Evolutionary conservation across 768 basidiomycete species (phyloP).

Genomic region (Lyophyllum decastes): DNA sequence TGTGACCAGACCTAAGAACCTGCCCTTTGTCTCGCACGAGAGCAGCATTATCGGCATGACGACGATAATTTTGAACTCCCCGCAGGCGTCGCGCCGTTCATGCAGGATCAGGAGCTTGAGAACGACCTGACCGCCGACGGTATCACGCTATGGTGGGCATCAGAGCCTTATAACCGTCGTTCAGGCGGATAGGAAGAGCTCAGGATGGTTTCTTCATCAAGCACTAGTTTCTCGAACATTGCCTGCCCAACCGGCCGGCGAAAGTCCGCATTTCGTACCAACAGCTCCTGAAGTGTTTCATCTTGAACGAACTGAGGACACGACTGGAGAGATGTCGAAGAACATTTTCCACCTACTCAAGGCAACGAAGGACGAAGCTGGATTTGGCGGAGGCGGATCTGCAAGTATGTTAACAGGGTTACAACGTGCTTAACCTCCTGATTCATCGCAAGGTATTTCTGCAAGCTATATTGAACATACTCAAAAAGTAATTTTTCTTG

Average conservation of each 20-base stretch:
- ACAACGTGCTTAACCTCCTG: slow-evolving; percentile 98
- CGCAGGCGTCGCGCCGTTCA: slow-evolving; percentile 75
- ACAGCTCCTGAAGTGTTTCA: slow-evolving; percentile 94
- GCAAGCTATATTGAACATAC: not conserved
- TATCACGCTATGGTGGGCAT: slow-evolving; percentile 98
- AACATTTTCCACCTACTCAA: slow-evolving; percentile 95
- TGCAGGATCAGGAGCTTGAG: slow-evolving; percentile 77
- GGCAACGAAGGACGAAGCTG: slow-evolving; percentile 92
- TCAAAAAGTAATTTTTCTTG: slow-evolving; percentile 2
- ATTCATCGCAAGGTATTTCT: slow-evolving; percentile 90
- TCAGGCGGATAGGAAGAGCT: slow-evolving; percentile 89
- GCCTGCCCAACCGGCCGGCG: slow-evolving; percentile 92
- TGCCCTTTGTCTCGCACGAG: slow-evolving; percentile 83
- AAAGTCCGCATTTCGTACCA: slow-evolving; percentile 99
- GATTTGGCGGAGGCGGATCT: slow-evolving; percentile 99
- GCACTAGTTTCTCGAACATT: slow-evolving; percentile 98
- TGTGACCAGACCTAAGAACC: slow-evolving; percentile 85
- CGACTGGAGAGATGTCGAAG: slow-evolving; percentile 94
- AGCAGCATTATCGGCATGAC: slow-evolving; percentile 92
- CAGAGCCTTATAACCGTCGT: slow-evolving; percentile 91
- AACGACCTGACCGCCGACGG: slow-evolving; percentile 94
- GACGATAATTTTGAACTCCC: slow-evolving; percentile 89
- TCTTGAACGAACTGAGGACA: slow-evolving; percentile 92
- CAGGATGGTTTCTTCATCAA: slow-evolving; percentile 96
- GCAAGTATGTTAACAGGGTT: slow-evolving; percentile 98